Conservation (phyloP, 2,329 filamentous ascomycete species). For the Calonectria hawksworthii region DNA sequence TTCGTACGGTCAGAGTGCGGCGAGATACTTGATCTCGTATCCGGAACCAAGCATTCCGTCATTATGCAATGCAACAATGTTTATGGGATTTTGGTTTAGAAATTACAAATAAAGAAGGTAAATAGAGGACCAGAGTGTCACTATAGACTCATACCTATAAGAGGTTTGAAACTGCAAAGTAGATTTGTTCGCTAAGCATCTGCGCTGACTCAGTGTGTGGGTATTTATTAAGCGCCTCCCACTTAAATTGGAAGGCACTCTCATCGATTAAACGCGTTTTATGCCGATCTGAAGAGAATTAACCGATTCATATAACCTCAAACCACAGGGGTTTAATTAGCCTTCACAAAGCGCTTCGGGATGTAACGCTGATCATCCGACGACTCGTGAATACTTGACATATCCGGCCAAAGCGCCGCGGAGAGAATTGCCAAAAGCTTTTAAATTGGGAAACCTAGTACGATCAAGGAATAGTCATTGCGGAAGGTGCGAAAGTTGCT, state of each 20-base stretch:
- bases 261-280: not conserved
- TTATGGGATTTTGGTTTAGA: too few species aligned
- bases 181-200: not conserved
- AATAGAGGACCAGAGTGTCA: too few species aligned
- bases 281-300: not conserved
- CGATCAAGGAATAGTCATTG: too few species aligned
- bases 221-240: too few species aligned
- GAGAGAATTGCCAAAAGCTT: not conserved
- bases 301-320: not conserved
- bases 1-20: not conserved
- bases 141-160: not conserved
- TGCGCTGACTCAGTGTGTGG: not conserved
- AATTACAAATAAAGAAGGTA: not conserved
- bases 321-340: too few species aligned
- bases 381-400: too few species aligned
- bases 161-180: not conserved
- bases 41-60: not conserved
- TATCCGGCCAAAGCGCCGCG: not conserved
- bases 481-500: not conserved
- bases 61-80: not conserved
- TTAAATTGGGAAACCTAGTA: not conserved
- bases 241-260: not conserved
- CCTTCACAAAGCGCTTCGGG: not conserved
- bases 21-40: not conserved
- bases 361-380: not conserved